A percentile compares a stretch with the other conserved stretches of the same genome.
Conservation (phyloP, 768 basidiomycete species). For the Dacryopinax spathularia region DNA sequence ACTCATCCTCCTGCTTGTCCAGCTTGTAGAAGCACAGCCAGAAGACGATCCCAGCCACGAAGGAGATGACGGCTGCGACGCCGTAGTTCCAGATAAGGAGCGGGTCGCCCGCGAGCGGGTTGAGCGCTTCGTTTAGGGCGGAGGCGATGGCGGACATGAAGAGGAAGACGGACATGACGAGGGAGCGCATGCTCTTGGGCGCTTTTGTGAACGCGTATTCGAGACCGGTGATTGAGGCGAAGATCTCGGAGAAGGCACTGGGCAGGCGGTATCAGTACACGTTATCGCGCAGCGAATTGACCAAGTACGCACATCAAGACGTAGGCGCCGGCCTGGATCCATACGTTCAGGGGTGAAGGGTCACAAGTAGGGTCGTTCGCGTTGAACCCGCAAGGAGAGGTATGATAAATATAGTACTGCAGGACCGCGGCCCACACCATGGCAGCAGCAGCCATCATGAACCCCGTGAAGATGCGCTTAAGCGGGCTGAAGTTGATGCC, state of each 20-base stretch:
- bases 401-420: constrained; percentile 18
- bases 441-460: constrained; percentile 16
- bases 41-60: constrained; percentile 17
- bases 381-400: constrained; percentile 16
- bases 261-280: constrained; percentile 11
- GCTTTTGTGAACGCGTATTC: constrained; percentile 25
- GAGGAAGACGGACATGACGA: constrained; percentile 22
- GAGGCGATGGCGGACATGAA: constrained; percentile 36
- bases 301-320: constrained; percentile 4
- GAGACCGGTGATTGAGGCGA: constrained; percentile 20
- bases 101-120: constrained; percentile 25
- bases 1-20: constrained; percentile 8
- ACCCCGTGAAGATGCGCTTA: constrained; percentile 20
- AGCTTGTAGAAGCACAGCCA: constrained; percentile 12
- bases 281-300: neutral
- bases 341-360: constrained; percentile 17
- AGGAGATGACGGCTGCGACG: constrained; percentile 17
- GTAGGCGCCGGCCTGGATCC: constrained; percentile 17
- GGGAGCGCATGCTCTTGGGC: constrained; percentile 18
- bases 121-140: constrained; percentile 24
- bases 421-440: constrained; percentile 19
- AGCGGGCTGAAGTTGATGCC: constrained; percentile 31
- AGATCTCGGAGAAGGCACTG: constrained; percentile 23
- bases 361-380: constrained; percentile 17
- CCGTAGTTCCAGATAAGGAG: constrained; percentile 26